Evolutionary conservation across 495 filamentous ascomycete species (phyloP), one percentile per base, ranked within the genome.

Genomic region (Gamarada debralockiae): DNA sequence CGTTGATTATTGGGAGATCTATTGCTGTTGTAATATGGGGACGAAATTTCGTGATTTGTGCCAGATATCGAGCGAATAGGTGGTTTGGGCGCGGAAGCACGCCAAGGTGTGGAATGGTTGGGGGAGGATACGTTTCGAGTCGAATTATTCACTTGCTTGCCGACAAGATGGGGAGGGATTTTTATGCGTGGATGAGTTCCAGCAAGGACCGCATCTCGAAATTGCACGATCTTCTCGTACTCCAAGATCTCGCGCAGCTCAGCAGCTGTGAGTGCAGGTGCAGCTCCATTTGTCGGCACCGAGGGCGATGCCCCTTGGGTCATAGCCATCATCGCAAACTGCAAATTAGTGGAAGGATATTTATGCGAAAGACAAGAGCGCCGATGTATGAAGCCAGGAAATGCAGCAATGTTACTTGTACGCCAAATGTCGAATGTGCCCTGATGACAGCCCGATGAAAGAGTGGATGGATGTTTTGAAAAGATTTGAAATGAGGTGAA

Each of bases 181-280:
- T 84, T 90, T 67, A 92, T 78, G 56, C 81, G 79, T 45, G 87
- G 81, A 67, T 93, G 88, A 58, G 77, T 81, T 46, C 86, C 86
- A 55, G 84, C 75, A 66, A 87, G 76, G 50, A 96, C 79, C 42
- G 86, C 78, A 74, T 92, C 84, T 60, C 81, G 85, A 60, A 95
- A 82, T 51, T 70, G 77, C 49, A 91, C 65, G 59, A 96, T 84
- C 64, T 86, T 89, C 61, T 85, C 79, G 68, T 84, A 89, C 63
- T 88, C 80, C 55, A 60, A 62, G 33, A 77, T 66, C 57, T 72
- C 65, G 56, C 67, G 54, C 42, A 66, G 60, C 52, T 72, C 67
- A 31, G 61, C 59, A 49, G 66, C 61, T 31, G 70, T 60, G 29
- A 70, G 51, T 31, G 64, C 57, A 22, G 25, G 37, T 58, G 68